Evolutionary conservation across 2,329 filamentous ascomycete species (phyloP), one percentile per base, ranked within the genome.

Genomic region (Botrytis paeoniae): DNA sequence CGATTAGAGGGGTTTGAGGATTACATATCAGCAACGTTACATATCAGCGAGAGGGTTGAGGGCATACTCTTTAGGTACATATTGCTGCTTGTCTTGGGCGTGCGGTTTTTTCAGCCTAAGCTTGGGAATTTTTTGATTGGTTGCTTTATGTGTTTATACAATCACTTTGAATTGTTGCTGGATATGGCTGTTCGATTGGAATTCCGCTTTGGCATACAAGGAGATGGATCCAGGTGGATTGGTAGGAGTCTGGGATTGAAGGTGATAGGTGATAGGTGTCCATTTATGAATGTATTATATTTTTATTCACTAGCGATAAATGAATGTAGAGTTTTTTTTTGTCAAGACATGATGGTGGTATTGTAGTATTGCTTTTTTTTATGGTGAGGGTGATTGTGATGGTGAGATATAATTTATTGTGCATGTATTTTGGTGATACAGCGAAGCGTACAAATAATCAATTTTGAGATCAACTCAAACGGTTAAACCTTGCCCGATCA

Each of bases 1-100:
- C 70, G 70, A 72, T 61, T 69, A 72, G 70, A 72, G 32, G 57
- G 70, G 51, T 45, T 69, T 68, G 54, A 60, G 70, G 54, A 48
- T 60, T 72, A 72, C 41, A 69, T 61, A 72, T 72, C 70, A 72
- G 57, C 35, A 37, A 45, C 32, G 51, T 68, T 72, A 72, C 51
- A 69, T 69, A 72, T 69, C 54, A 68, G 57, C 25, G 37, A 66
- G 45, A 69, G 32, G 70, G 63, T 37, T 43, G 45, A n/a, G 41
- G 41, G 63, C 45, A 60, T 69, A 43, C 51, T 61, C 62, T 72
- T 48, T 54, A 41, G 61, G 70, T 72, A 72, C 63, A 72, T 61
- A 72, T 59, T 72, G 41, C 63, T 72, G 29, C 43, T 72, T 57
- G 41, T 65, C 60, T 64, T 72, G 29, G 70, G 63, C 63, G 39